These are phyloP conservation scores for Aspergillus jensenii DNA, from an alignment of 2,329 filamentous ascomycete genomes.

Conservation along the genomic window DNA sequence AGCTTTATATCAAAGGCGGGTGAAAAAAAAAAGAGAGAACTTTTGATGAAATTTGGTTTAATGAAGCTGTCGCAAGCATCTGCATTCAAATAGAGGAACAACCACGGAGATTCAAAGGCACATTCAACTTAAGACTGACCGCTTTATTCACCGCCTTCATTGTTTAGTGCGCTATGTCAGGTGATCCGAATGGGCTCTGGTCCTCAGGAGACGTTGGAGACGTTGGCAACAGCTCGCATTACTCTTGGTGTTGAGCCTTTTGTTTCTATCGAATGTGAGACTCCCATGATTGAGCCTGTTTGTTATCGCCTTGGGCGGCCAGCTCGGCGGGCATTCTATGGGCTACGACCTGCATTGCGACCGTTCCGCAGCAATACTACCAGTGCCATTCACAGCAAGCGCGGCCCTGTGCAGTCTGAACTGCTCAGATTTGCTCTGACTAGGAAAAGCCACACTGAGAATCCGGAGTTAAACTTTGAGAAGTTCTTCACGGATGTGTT, in stretches of 20 bases:
- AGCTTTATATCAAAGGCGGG: not conserved
- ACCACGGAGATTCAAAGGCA: not conserved
- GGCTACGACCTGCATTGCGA: constrained; percentile 3
- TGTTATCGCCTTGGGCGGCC: not conserved
- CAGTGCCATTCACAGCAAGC: not conserved
- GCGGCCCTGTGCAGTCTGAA: constrained; percentile 27
- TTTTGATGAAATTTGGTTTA: not conserved
- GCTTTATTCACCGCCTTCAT: constrained; percentile 5
- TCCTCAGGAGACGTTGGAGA: not conserved
- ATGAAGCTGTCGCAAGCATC: not conserved
- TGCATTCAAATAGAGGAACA: not conserved
- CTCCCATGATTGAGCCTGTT: constrained; percentile 2
- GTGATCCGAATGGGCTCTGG: not conserved
- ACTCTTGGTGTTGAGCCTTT: not conserved
- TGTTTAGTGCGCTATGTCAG: not conserved
- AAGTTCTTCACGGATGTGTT: constrained; percentile 22
- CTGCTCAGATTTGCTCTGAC: constrained; percentile 35
- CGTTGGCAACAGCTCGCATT: not conserved
- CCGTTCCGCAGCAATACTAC: constrained; percentile 6
- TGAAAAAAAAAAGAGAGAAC: too few species aligned
- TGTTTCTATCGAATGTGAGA: not conserved
- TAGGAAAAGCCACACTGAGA: constrained; percentile 16
- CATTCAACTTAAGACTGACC: not conserved
- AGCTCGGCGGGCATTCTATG: not conserved
- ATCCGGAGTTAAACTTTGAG: constrained; percentile 12